Conservation (phyloP, 352 stramenopile species). For the Phytopythium kandeliae region DNA sequence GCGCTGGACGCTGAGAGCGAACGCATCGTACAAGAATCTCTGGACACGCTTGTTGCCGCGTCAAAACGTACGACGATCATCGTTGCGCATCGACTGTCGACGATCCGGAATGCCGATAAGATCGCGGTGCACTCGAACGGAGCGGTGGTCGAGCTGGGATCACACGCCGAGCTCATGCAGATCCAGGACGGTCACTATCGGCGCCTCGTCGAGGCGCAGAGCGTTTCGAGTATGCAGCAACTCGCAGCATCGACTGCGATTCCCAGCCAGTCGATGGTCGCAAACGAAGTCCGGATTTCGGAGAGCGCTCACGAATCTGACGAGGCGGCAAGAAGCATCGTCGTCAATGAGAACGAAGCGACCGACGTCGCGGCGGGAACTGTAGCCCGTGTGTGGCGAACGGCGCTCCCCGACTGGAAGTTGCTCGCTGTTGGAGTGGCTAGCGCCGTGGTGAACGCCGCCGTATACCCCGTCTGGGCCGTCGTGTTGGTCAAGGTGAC, state of each 20-base stretch:
- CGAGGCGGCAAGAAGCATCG: no score
- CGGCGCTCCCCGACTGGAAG: constrained; percentile 18
- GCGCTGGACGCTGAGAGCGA: constrained; percentile 71
- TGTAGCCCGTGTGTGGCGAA: constrained; percentile 36
- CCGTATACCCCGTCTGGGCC: constrained; percentile 31
- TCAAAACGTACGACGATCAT: constrained; percentile 77
- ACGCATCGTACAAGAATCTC: constrained; percentile 86
- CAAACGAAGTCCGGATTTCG: no score
- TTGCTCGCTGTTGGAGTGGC: constrained; percentile 14
- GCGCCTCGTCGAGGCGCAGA: constrained; percentile 26
- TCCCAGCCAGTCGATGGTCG: no score
- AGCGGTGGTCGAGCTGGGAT: constrained; percentile 70
- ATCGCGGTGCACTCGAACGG: constrained; percentile 75
- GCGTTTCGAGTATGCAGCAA: no score
- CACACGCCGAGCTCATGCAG: constrained; percentile 77
- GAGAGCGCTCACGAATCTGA: no score
- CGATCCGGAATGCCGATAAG: constrained; percentile 66
- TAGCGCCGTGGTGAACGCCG: constrained; percentile 23
- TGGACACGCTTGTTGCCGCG: constrained; percentile 48
- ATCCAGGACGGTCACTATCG: constrained; percentile 29
- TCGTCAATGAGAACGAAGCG: no score
- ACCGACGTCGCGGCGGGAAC: neutral
- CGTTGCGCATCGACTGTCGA: constrained; percentile 80
- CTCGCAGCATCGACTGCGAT: no score
- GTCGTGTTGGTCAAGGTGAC: constrained; percentile 33